These are phyloP conservation scores for Lathyrus oleraceus DNA, from an alignment of 306 rosid species.

Conservation along the genomic window DNA sequence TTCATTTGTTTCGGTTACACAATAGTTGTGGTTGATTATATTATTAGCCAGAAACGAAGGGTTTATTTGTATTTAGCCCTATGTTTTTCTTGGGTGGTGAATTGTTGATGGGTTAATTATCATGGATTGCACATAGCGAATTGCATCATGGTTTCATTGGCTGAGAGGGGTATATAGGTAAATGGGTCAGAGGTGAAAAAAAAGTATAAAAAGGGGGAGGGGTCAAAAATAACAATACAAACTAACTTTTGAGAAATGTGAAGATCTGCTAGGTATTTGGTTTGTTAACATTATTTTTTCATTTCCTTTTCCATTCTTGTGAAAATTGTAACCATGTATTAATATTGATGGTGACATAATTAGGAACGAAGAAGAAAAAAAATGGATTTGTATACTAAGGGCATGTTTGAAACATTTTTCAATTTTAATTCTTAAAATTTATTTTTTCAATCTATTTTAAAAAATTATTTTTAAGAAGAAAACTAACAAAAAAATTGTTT, in stretches of 20 bases:
- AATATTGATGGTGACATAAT: conserved; percentile 10
- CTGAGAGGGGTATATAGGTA: conserved; percentile 21
- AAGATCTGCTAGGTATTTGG: conserved; percentile 34
- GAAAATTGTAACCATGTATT: conserved; percentile 30
- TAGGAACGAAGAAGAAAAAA: conserved; percentile 29
- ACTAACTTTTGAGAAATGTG: conserved; percentile 31
- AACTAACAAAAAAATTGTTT: no score
- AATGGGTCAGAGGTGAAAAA: conserved; percentile 25
- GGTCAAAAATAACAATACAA: neutral
- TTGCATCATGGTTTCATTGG: conserved; percentile 1
- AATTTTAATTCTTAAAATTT: no score
- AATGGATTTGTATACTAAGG: neutral
- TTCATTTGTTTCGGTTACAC: conserved; percentile 18
- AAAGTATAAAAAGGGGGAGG: neutral
- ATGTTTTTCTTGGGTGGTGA: conserved; percentile 14
- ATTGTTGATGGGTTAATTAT: conserved; percentile 7
- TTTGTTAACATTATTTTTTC: conserved; percentile 19
- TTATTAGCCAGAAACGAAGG: neutral
- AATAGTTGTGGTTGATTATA: neutral
- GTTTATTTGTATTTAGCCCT: conserved; percentile 11
- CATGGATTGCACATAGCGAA: neutral
- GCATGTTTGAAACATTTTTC: no score
- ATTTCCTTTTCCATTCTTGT: neutral
- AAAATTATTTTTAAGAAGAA: no score
- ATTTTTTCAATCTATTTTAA: no score